Base-by-base conservation (phyloP, 306 rosid genomes). In the Vigna angularis region DNA sequence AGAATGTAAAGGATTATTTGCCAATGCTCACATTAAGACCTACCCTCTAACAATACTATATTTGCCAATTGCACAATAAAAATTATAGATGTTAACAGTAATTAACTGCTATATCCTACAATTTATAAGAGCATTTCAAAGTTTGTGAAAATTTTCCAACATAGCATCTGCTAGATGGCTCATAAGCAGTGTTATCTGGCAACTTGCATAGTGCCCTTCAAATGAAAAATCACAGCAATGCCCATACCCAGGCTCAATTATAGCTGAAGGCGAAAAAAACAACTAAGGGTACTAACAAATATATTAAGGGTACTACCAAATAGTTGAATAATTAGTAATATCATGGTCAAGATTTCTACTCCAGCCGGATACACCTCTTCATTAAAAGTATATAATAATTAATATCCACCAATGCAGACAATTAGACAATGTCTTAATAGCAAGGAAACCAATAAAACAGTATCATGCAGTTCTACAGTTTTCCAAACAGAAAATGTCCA, bases 1-100 rank as follows among this genome's bases (percentile, higher is more conserved):
- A 71, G 76, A 82, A 71, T 45, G 66, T 16, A 28, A 40, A 13
- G 24, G 34, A 48, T 38, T 67, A 57, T 74, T 74, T 67, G 36
- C 57, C 20, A 3, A 42, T 56, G 61, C 61, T 62, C 57, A 50
- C 82, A 15, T 40, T 30, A 38, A 66, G 68, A 57, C 72, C 49
- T 50, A 40, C 15, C 70, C 77, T 50, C 57, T 64, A 49, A 17
- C 65, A 74, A 69, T 74, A 70, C 16, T 51, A 64, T 24, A 42
- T 42, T 42, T 42, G 12, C 47, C 40, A 62, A 32, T 32, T n/a
- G 64, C 50, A 77, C 14, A 6, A 82, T 18, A 75, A 73, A 45
- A 62, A 32, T 72, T 74, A 38, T 45, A 77, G 40, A 77, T 53
- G 66, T 14, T 55, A 30, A 44, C 16, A 52, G 44, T 55, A 34